Conservation (phyloP, 306 rosid genomes). For the Medicago ruthenica region DNA sequence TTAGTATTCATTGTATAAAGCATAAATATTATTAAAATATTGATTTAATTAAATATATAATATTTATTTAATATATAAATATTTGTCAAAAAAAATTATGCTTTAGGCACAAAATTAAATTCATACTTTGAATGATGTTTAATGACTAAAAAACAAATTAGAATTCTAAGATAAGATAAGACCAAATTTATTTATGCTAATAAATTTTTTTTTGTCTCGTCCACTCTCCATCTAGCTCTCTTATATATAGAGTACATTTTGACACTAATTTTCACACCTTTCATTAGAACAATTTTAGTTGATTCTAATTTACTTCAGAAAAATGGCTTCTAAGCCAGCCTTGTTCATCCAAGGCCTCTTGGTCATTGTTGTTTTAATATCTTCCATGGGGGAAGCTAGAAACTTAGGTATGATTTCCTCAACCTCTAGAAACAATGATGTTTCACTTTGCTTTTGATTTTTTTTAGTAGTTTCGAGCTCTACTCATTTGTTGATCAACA, state of each 20-base stretch:
- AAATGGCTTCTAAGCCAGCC: not conserved
- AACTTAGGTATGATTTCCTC: not conserved
- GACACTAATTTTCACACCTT: not conserved
- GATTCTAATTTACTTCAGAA: not conserved
- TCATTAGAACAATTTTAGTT: not conserved
- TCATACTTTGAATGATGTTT: no score
- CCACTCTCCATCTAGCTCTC: not conserved
- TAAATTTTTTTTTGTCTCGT: not conserved
- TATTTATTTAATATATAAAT: no score
- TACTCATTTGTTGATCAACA: not conserved
- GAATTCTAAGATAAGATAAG: not conserved
- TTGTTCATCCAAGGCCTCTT: constrained; percentile 5
- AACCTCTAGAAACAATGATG: not conserved
- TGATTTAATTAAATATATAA: no score
- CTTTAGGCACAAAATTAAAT: no score
- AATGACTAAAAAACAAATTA: not conserved
- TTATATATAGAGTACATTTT: not conserved
- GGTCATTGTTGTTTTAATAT: not conserved
- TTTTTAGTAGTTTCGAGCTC: no score
- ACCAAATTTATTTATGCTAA: not conserved
- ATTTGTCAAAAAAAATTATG: no score
- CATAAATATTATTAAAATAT: no score
- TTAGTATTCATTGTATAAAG: no score
- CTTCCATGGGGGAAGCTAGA: not conserved
- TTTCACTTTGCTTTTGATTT: not conserved